Conservation (phyloP, 345 rosid species). For the Linum tenue region DNA sequence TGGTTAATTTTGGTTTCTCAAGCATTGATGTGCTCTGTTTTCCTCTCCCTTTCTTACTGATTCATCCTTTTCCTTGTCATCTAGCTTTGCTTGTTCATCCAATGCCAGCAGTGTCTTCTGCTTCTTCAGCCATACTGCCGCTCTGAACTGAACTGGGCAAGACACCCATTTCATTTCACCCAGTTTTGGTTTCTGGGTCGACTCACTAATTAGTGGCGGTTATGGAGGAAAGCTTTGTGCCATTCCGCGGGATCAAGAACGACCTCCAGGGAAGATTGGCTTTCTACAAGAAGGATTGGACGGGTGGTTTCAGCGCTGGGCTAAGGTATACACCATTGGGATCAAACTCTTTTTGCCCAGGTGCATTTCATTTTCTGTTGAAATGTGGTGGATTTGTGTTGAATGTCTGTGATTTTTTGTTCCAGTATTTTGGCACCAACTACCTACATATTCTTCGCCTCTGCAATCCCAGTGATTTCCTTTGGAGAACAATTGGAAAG, state of each 20-base stretch:
- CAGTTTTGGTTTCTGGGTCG: too few relatives aligned
- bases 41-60: too few relatives aligned
- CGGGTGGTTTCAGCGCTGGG: conserved; percentile 21
- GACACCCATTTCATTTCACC: too few relatives aligned
- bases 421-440: conserved; percentile 27
- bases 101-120: too few relatives aligned
- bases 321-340: conserved; percentile 6
- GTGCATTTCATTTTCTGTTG: too few relatives aligned
- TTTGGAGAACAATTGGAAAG: conserved; percentile 27
- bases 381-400: too few relatives aligned
- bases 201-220: background rate
- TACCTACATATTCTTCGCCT: conserved; percentile 24
- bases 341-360: background rate
- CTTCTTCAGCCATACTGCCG: too few relatives aligned
- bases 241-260: conserved; percentile 21
- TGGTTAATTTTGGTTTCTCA: too few relatives aligned
- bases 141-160: too few relatives aligned
- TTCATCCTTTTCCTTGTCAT: too few relatives aligned
- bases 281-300: conserved; percentile 27
- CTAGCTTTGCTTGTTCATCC: too few relatives aligned
- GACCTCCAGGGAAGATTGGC: conserved; percentile 18
- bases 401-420: background rate
- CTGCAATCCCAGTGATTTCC: conserved; percentile 28
- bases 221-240: conserved; percentile 25
- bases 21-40: too few relatives aligned